Base-by-base conservation (phyloP, 192 early-diverging fungal genomes). In the Coemansia pectinata region DNA sequence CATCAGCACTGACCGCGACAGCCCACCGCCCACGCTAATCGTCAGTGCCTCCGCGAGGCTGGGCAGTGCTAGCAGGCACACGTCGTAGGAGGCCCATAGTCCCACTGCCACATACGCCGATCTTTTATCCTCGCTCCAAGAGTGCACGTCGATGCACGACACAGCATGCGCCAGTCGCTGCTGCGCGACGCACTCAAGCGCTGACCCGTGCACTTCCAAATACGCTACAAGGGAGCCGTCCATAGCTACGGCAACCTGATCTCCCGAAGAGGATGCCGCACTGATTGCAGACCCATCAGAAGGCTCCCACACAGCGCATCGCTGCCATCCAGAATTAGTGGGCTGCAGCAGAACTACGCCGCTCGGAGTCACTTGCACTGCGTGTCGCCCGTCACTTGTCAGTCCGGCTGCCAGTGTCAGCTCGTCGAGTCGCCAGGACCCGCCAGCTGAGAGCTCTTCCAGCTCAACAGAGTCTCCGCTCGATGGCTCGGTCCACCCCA, bases 1-100 rank as follows among this genome's bases (percentile, higher is more conserved):
- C 62, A 91, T 76, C 12, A 88, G 80, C 47, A 95, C 71, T 9
- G 92, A 92, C 19, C 92, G 88, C 23, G 92, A 88, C 60, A 93
- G 83, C 34, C 78, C 85, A n/a, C 82, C 83, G 4, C 63, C 81
- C 36, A 42, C 64, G 27, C 39, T 45, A 41, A 52, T 42, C 39
- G 17, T n/a, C 0, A 82, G 65, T 8, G 81, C 62, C 3, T 78
- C 75, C 19, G 72, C 50, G 48, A 98, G 79, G 1, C 66, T 69
- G 5, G 91, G 88, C 39, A 94, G 65, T 1, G 71, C 64, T 9
- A 95, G 71, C 17, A 94, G 41, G 4, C 70, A 67, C 1, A 95
- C 86, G n/a, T 84, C 86, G 15, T 86, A 78, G 36, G 85, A 83
- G 19, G 71, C 86, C 95, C 95, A 98, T 25, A 91, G 69, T 11